Evolutionary conservation across 257 asterid species (phyloP), one percentile per base, ranked within the genome.

Genomic region (Cynanchum wilfordii): DNA sequence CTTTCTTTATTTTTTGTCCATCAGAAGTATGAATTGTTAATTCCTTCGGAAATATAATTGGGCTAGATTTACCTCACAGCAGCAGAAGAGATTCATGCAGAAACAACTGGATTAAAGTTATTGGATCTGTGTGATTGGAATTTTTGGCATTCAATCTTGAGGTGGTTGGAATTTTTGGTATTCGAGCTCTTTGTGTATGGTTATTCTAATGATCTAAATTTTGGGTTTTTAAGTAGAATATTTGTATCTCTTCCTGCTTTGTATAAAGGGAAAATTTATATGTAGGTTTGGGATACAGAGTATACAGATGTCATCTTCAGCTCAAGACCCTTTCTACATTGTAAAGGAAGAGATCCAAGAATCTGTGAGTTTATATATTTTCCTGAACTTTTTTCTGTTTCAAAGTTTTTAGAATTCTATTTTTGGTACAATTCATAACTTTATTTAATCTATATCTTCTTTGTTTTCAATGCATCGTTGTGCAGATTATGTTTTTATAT

Each of bases 291-390:
- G 45, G 68, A 30, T 30, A 7, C 12, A 33, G 38, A 62, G 47
- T 9, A 63, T 63, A 20, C 76, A 25, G 55, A 92, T 93, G 98
- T 91, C 80, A 70, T 76, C 96, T 85, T 88, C 97, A 73, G 97
- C 96, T 62, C 95, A 93, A 77, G 98, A 93, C 80, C 98, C 98
- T 11, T 93, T 93, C 76, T 89, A 93, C 86, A 91, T 93, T 76
- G 97, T 93, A 54, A 93, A 89, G 85, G 98, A 91, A 82, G 98
- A 93, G 91, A 89, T 89, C 86, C 97, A 93, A 70, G 97, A 93
- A 73, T 91, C 97, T 75, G 98, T 91, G 84, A 88, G 94, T 77
- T 42, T 78, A 29, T 20, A 58, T 59, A 69, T 66, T 71, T 52
- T 52, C 9, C 57, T 7, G 22, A 55, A 19, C 65, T 54, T 49